Base-by-base conservation (phyloP, 1,139 yeast genomes). In the Yamadazyma buinensis region DNA sequence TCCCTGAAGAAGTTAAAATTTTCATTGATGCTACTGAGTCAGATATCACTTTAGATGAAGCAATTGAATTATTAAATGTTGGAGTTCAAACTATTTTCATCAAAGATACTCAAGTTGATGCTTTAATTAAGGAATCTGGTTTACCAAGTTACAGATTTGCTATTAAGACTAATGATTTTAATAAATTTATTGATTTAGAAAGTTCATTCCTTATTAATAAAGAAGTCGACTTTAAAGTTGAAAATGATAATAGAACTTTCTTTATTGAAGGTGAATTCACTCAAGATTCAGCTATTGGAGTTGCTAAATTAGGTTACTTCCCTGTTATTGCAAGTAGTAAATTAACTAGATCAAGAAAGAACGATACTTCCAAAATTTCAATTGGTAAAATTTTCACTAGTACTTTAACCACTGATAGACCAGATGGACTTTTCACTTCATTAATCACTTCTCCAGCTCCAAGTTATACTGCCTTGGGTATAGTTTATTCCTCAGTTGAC, bases 401-500 rank as follows among this genome's bases (percentile, higher is more conserved):
- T 13, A 64, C 78, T 1, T 64, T 87, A 44, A 70, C 70, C 21
- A 83, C 96, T 2, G 98, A 92, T 57, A 80, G 98, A 51, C 66
- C 74, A 7, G 99, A 92, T 56, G 92, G 90, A 1, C 72, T 92
- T 30, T 90, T 64, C 62, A 76, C 97, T 11, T 86, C 98, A 1
- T 66, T 92, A 37, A 95, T 92, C 31, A 83, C 87, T 17, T 86
- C 90, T 35, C 64, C 70, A 10, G 67, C 71, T 1, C 73, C 74
- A 4, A 46, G 67, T 12, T 52, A 56, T 40, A 59, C 75, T 26
- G 81, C 94, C 2, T 69, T 94, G 37, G 99, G 98, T 2, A 72
- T 92, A 21, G 97, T 92, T 5, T 92, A 88, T 62, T 90, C 97
- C 0, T 87, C 96, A 0, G 62, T 64, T 28, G 90, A 81, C 44